phyloP scores from a whole-genome alignment of 1,139 yeast genomes.

The Candida tunisiensis region DNA sequence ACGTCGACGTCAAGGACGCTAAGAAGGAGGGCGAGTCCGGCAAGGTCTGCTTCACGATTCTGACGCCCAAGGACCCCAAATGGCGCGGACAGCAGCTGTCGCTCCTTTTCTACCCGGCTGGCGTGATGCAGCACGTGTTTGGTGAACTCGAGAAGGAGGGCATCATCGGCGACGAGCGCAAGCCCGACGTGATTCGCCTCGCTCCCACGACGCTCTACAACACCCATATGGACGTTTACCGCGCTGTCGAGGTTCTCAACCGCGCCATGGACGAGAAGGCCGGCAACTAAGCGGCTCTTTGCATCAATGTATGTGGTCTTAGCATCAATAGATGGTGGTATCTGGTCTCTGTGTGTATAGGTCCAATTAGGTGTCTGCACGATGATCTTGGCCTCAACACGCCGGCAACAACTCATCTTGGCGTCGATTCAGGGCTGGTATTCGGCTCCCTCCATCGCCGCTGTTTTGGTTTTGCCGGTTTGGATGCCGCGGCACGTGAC shows the following conservation, averaged over 20 bases:
- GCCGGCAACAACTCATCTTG: too few relatives aligned
- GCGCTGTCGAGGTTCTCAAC: conserved; percentile 30
- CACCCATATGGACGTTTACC: conserved; percentile 45
- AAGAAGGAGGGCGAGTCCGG: conserved; percentile 6
- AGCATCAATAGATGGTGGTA: too few relatives aligned
- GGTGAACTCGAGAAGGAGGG: conserved; percentile 31
- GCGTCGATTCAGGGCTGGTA: too few relatives aligned
- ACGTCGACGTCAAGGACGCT: conserved; percentile 16
- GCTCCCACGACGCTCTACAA: conserved; percentile 81
- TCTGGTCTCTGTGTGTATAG: too few relatives aligned
- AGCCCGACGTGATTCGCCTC: conserved; percentile 73
- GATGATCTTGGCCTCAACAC: too few relatives aligned
- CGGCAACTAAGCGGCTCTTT: too few relatives aligned
- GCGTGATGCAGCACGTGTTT: conserved; percentile 50
- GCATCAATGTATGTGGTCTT: too few relatives aligned
- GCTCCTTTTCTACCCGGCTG: conserved; percentile 40
- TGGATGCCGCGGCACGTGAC: too few relatives aligned
- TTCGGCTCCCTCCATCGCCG: too few relatives aligned
- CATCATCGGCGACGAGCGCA: conserved; percentile 71
- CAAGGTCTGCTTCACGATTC: conserved; percentile 34
- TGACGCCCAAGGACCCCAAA: conserved; percentile 45
- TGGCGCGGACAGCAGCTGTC: conserved; percentile 78
- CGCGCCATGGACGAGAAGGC: conserved; percentile 24
- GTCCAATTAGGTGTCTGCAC: too few relatives aligned
- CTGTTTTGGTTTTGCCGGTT: too few relatives aligned